Conservation (phyloP, 768 basidiomycete genomes). For the Mycena amicta region DNA sequence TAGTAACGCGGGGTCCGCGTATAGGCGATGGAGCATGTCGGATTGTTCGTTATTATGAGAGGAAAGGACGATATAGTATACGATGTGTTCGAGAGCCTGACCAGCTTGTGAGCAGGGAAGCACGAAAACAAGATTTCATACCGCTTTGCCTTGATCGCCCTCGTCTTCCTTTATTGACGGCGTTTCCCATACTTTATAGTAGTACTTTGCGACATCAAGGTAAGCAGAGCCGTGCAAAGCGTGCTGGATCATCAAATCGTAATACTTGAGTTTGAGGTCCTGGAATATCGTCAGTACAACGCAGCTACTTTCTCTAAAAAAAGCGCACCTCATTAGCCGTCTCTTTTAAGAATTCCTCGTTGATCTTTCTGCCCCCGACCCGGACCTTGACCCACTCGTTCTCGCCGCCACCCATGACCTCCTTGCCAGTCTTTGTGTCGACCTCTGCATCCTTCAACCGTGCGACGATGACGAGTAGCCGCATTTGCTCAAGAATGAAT, state of each 20-base stretch:
- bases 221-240: conserved; percentile 84
- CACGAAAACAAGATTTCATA: conserved; percentile 36
- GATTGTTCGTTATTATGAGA: conserved; percentile 97
- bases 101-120: conserved; percentile 10
- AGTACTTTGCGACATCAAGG: conserved; percentile 93
- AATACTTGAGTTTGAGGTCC: conserved; percentile 96
- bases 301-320: too few species aligned
- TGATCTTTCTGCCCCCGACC: conserved; percentile 92
- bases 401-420: conserved; percentile 69
- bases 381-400: conserved; percentile 92
- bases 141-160: conserved; percentile 65
- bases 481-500: conserved; percentile 98
- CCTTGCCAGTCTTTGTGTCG: conserved; percentile 60
- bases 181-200: conserved; percentile 97
- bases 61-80: conserved; percentile 91
- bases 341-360: conserved; percentile 89
- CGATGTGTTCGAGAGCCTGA: conserved; percentile 91
- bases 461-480: conserved; percentile 79
- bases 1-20: conserved; percentile 71
- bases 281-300: conserved; percentile 42
- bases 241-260: conserved; percentile 95
- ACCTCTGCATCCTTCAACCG: conserved; percentile 72
- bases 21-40: conserved; percentile 92
- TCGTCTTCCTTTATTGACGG: conserved; percentile 89
- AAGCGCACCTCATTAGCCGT: conserved; percentile 79